phyloP scores from a whole-genome alignment of 2,329 filamentous ascomycete genomes.

The Diaporthe citri region DNA sequence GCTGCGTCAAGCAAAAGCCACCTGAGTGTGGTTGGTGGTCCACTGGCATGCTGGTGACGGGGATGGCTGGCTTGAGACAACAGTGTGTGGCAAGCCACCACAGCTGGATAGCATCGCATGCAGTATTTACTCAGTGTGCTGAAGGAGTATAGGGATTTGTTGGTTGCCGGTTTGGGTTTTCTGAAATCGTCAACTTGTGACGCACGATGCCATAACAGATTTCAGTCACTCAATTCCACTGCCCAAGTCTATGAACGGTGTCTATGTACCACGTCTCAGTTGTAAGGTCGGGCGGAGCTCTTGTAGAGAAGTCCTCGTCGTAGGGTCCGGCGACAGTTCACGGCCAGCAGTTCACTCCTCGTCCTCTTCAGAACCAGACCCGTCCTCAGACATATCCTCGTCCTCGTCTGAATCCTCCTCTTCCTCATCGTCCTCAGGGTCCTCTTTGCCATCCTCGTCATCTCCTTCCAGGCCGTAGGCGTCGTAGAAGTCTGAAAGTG shows the following conservation, averaged over 20 bases:
- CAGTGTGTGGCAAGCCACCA: background rate
- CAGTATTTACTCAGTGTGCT: background rate
- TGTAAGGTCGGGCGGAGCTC: background rate
- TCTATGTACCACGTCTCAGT: background rate
- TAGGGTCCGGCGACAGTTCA: too few species aligned
- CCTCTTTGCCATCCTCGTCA: slow-evolving; percentile 69
- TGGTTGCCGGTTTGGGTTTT: background rate
- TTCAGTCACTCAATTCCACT: background rate
- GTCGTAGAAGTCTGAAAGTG: slow-evolving; percentile 85
- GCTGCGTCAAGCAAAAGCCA: background rate
- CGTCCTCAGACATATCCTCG: slow-evolving; percentile 58
- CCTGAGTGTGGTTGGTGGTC: background rate
- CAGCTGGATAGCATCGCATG: background rate
- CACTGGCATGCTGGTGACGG: slow-evolving; percentile 27
- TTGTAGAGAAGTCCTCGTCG: background rate
- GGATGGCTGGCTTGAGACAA: background rate
- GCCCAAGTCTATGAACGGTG: background rate
- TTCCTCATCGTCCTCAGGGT: slow-evolving; percentile 71
- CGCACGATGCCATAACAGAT: background rate
- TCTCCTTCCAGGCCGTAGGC: slow-evolving; percentile 84
- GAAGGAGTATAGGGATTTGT: background rate
- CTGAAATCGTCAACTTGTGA: background rate
- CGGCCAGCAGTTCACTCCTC: slow-evolving; percentile 32
- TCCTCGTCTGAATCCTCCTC: slow-evolving; percentile 68
- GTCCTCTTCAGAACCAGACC: slow-evolving; percentile 48